Conservation (phyloP, 345 rosid species). For the Kandelia obovata region DNA sequence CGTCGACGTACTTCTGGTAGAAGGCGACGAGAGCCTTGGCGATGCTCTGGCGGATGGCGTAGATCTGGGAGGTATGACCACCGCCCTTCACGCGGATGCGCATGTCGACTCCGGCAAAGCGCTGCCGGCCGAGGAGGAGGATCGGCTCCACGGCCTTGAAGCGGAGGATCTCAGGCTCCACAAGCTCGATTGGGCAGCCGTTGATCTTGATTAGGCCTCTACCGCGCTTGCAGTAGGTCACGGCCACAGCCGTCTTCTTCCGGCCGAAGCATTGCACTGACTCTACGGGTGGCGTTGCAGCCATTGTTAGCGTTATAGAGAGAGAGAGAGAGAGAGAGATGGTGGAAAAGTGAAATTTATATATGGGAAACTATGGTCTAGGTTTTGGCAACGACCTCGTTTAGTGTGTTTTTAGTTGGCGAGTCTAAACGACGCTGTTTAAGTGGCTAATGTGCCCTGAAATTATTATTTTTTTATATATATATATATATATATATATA, state of each 20-base stretch:
- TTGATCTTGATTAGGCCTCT: slow-evolving; percentile 71
- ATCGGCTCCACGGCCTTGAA: slow-evolving; percentile 75
- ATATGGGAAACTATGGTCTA: too few species aligned
- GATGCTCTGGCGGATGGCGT: slow-evolving; percentile 84
- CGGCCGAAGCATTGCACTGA: slow-evolving; percentile 81
- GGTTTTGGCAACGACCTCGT: too few species aligned
- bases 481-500: too few species aligned
- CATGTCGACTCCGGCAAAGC: slow-evolving; percentile 83
- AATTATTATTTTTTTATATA: too few species aligned
- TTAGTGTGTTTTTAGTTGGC: too few species aligned
- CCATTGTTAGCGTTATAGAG: slow-evolving; percentile 24
- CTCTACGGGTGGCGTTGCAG: slow-evolving; percentile 34
- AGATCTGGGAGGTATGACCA: slow-evolving; percentile 81
- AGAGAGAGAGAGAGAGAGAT: neutral
- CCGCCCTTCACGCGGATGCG: slow-evolving; percentile 76
- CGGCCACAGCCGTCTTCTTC: slow-evolving; percentile 83
- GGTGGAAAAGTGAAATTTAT: too few species aligned
- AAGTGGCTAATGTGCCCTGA: too few species aligned
- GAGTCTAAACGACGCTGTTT: too few species aligned
- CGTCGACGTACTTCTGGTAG: slow-evolving; percentile 78
- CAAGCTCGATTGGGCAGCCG: slow-evolving; percentile 75
- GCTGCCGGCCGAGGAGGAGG: slow-evolving; percentile 68
- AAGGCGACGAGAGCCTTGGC: slow-evolving; percentile 78
- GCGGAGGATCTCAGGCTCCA: slow-evolving; percentile 82
- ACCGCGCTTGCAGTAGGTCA: slow-evolving; percentile 77